A percentile compares a stretch with the other conserved stretches of the same genome.
These are phyloP conservation scores for Phialophora tarda DNA, from an alignment of 2,329 filamentous ascomycete species.

Conservation along the genomic window DNA sequence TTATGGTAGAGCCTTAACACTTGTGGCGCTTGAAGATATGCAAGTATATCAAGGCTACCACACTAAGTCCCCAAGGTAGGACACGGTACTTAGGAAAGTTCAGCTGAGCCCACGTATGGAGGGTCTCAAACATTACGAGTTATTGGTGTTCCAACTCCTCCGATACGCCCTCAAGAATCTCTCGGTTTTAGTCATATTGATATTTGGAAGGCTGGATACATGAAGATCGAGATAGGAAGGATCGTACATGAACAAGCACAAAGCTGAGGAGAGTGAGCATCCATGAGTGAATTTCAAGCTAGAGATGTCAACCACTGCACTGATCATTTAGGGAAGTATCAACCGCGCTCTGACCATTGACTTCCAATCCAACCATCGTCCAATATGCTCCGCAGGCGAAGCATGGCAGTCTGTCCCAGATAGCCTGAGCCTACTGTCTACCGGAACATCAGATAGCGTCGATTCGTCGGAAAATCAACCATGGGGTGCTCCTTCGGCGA, in stretches of 20 bases:
- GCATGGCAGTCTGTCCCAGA: background rate
- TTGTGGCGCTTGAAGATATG: background rate
- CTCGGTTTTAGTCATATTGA: no score
- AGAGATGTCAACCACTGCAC: background rate
- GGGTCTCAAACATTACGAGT: no score
- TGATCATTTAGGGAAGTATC: background rate
- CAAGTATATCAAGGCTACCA: background rate
- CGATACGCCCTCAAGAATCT: no score
- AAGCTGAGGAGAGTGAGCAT: background rate
- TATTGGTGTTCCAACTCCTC: no score
- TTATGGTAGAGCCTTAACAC: background rate
- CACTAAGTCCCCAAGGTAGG: background rate
- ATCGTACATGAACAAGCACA: background rate
- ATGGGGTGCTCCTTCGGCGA: background rate
- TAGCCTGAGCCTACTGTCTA: background rate
- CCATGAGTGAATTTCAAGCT: background rate
- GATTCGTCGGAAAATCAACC: background rate
- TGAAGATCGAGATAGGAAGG: background rate
- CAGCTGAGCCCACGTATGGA: background rate
- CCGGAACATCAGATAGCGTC: background rate
- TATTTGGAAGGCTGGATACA: no score
- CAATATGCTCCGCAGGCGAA: background rate
- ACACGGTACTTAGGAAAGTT: background rate
- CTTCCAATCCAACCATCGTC: background rate
- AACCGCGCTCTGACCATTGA: background rate